phyloP scores from a whole-genome alignment of 129 eudicot species.

The Arctium minus region DNA sequence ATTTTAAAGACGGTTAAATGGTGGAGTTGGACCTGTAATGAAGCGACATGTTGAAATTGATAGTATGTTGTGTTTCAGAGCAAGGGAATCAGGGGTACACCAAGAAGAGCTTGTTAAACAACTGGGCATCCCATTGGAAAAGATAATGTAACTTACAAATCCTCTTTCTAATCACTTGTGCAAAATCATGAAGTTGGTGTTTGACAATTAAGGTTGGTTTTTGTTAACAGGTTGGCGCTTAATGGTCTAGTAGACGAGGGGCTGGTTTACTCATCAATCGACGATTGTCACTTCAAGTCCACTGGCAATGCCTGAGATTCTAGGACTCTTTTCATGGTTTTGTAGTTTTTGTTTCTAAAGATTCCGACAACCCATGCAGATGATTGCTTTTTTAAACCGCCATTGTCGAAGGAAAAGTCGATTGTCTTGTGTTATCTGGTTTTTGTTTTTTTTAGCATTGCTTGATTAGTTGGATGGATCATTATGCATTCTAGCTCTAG shows the following conservation, averaged over 20 bases:
- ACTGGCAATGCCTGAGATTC: conserved; percentile 36
- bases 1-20: neutral
- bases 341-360: neutral
- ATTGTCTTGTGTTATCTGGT: neutral
- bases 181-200: neutral
- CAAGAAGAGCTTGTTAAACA: conserved; percentile 48
- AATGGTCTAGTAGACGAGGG: conserved; percentile 55
- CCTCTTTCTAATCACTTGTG: conserved; percentile 1
- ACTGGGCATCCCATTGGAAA: conserved; percentile 43
- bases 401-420: neutral
- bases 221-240: conserved; percentile 42
- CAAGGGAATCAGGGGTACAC: conserved; percentile 69
- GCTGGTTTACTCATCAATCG: conserved; percentile 56
- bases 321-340: neutral
- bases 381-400: neutral
- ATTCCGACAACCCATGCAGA: neutral
- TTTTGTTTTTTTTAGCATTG: neutral
- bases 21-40: neutral
- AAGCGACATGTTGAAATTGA: neutral
- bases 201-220: neutral
- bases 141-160: conserved; percentile 42
- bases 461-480: neutral
- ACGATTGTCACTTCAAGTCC: conserved; percentile 60
- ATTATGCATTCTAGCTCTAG: neutral
- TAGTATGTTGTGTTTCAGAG: conserved; percentile 32